A percentile compares a stretch with the other conserved stretches of the same genome.
Evolutionary conservation across 1,284 basidiomycete species (phyloP).

Genomic region (Melanopsichium pennsylvanicum): DNA sequence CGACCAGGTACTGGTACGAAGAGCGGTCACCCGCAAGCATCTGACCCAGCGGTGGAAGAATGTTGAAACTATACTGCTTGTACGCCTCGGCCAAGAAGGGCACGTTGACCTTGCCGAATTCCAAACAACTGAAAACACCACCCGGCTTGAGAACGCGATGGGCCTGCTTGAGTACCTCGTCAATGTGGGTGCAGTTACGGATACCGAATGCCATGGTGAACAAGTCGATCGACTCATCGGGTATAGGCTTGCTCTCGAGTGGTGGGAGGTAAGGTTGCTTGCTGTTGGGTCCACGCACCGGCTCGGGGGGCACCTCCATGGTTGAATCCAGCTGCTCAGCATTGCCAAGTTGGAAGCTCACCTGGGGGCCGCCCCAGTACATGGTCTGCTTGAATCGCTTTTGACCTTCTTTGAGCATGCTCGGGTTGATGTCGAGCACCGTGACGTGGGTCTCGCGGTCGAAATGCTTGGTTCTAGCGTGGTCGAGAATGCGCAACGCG

Average conservation of each 20-base stretch:
- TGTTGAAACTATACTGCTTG: constrained; percentile 93
- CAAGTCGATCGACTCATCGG: constrained; percentile 80
- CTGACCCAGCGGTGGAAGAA: constrained; percentile 92
- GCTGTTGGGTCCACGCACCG: constrained; percentile 43
- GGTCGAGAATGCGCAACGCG: constrained; percentile 89
- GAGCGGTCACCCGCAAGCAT: constrained; percentile 93
- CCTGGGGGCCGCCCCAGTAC: constrained; percentile 79
- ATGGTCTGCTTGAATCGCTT: constrained; percentile 71
- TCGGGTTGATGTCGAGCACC: constrained; percentile 91
- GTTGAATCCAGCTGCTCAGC: constrained; percentile 76
- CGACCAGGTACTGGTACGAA: constrained; percentile 92
- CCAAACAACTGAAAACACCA: constrained; percentile 92
- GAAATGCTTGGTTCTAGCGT: constrained; percentile 81
- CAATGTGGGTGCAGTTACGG: constrained; percentile 93
- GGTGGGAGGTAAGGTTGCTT: constrained; percentile 56
- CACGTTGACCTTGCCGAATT: constrained; percentile 93
- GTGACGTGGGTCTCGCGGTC: constrained; percentile 77
- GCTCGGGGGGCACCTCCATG: constrained; percentile 45
- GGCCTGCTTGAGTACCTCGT: constrained; percentile 86
- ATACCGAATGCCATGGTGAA: constrained; percentile 99
- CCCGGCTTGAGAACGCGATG: constrained; percentile 95
- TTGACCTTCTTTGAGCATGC: constrained; percentile 93
- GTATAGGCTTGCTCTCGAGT: constrained; percentile 55
- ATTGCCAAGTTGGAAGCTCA: constrained; percentile 91
- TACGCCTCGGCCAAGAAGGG: constrained; percentile 87